Conservation (phyloP, 2,329 filamentous ascomycete species). For the Pleoardoris graminearum region DNA sequence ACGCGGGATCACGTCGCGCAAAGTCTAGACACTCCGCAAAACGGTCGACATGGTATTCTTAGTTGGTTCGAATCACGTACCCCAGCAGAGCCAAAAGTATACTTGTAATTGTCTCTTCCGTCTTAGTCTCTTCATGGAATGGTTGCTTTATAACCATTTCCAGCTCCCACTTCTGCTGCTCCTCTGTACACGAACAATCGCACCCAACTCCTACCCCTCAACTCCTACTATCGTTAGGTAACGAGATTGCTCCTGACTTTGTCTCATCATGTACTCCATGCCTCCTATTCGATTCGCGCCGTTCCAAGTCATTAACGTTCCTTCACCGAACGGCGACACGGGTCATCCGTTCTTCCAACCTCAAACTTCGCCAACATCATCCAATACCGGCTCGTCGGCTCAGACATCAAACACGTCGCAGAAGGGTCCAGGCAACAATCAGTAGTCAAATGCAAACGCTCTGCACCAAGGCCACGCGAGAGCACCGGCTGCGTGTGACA, state of each 20-base stretch:
- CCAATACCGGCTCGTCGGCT: constrained; percentile 7
- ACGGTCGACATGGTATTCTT: background rate
- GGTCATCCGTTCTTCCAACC: constrained; percentile 27
- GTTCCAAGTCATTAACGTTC: constrained; percentile 31
- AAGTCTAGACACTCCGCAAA: constrained; percentile 1
- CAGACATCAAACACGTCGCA: constrained; percentile 1
- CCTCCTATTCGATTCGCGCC: constrained; percentile 36
- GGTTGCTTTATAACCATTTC: background rate
- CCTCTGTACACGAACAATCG: constrained; percentile 1
- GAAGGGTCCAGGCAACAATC: background rate
- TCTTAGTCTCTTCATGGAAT: background rate
- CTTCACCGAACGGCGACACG: constrained; percentile 19
- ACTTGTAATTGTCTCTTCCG: background rate
- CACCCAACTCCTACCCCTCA: background rate
- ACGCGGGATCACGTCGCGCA: constrained; percentile 11
- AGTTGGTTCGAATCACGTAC: background rate
- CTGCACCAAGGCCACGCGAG: constrained; percentile 43
- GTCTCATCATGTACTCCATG: constrained; percentile 15
- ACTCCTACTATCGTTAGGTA: background rate
- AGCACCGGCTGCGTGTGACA: background rate
- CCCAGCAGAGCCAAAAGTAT: constrained; percentile 1
- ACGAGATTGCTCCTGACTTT: background rate
- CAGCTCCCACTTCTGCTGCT: background rate
- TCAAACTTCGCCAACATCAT: constrained; percentile 15
- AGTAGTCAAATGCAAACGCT: constrained; percentile 59